phyloP scores from a whole-genome alignment of 1,139 yeast species.

The Schwanniomyces etchellsii region DNA sequence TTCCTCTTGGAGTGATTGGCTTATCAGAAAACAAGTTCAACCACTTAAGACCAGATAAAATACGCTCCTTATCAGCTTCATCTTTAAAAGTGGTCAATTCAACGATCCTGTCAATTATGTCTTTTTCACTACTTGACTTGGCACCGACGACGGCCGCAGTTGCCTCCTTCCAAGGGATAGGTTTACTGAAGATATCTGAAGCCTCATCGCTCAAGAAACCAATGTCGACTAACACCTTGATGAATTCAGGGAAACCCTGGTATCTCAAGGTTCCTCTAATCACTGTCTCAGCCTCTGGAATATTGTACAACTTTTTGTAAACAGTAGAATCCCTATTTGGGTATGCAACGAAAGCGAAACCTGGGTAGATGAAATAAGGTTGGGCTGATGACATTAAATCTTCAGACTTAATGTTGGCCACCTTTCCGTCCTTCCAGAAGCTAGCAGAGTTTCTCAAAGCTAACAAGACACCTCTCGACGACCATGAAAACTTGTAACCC shows the following conservation, averaged over 20 bases:
- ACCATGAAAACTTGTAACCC: constrained; percentile 99
- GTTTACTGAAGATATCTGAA: constrained; percentile 49
- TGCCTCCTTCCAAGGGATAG: constrained; percentile 86
- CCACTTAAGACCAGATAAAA: constrained; percentile 88
- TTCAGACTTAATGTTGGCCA: constrained; percentile 76
- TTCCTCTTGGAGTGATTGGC: constrained; percentile 80
- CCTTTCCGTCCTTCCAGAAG: constrained; percentile 80
- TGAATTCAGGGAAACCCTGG: constrained; percentile 98
- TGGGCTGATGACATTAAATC: constrained; percentile 93
- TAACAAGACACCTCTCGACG: constrained; percentile 93
- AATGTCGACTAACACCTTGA: constrained; percentile 89
- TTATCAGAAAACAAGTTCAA: constrained; percentile 82
- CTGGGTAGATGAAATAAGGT: constrained; percentile 94
- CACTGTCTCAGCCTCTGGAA: constrained; percentile 96
- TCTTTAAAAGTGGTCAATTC: constrained; percentile 76
- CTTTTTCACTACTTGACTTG: constrained; percentile 61
- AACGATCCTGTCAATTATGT: constrained; percentile 69
- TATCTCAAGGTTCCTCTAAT: constrained; percentile 95
- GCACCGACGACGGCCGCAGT: constrained; percentile 72
- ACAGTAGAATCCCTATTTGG: constrained; percentile 98
- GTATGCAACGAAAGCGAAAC: constrained; percentile 89
- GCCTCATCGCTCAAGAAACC: constrained; percentile 84
- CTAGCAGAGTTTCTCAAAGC: constrained; percentile 93
- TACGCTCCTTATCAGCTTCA: constrained; percentile 78
- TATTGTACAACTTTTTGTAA: constrained; percentile 83